Evolutionary conservation across 2,329 filamentous ascomycete species (phyloP).

Genomic region (Neobulgaria alba): DNA sequence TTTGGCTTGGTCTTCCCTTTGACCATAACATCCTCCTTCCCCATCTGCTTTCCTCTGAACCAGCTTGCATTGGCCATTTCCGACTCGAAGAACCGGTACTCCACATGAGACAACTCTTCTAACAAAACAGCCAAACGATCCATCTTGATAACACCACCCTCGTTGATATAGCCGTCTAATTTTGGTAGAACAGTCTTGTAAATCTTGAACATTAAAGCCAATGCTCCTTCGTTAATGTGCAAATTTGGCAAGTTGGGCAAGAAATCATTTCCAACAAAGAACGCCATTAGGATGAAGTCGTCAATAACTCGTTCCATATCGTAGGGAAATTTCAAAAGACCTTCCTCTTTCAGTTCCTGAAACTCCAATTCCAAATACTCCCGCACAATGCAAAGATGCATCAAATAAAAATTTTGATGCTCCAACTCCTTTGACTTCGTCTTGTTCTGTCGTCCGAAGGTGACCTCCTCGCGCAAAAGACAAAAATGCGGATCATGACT

Average conservation of each 20-base stretch:
- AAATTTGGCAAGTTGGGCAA: constrained; percentile 91
- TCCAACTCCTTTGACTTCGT: constrained; percentile 92
- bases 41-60: constrained; percentile 79
- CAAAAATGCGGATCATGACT: constrained; percentile 99
- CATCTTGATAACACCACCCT: constrained; percentile 86
- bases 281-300: constrained; percentile 98
- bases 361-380: constrained; percentile 97
- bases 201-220: constrained; percentile 94
- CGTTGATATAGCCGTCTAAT: constrained; percentile 92
- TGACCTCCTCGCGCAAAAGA: constrained; percentile 92
- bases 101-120: constrained; percentile 77
- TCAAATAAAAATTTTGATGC: constrained; percentile 96
- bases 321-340: constrained; percentile 66
- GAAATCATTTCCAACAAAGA: constrained; percentile 99
- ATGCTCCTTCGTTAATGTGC: constrained; percentile 95
- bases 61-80: constrained; percentile 85
- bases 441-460: constrained; percentile 82
- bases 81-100: constrained; percentile 85
- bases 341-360: constrained; percentile 75
- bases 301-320: constrained; percentile 96
- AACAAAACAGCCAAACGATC: constrained; percentile 68
- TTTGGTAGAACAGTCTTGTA: constrained; percentile 87
- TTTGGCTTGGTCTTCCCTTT: constrained; percentile 55
- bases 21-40: constrained; percentile 57
- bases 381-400: constrained; percentile 94